Evolutionary conservation across 164 flowering plant species (phyloP).

Genomic region (Brasenia schreberi): DNA sequence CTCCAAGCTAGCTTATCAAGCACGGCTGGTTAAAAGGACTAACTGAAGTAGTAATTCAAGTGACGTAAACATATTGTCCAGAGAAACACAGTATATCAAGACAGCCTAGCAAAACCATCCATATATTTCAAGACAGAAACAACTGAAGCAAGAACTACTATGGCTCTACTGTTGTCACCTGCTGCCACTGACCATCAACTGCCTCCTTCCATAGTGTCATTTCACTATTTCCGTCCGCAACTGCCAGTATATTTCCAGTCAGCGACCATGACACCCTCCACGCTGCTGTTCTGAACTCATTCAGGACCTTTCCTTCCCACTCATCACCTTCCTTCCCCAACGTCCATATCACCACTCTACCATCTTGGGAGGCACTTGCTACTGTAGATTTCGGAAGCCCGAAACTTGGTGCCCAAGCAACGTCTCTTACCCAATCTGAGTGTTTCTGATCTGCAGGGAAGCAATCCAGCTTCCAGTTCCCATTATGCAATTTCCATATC

Average conservation of each 20-base stretch:
- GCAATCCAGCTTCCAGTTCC: constrained; percentile 41
- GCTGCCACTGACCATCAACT: constrained; percentile 40
- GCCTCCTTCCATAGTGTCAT: constrained; percentile 45
- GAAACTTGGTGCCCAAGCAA: constrained; percentile 46
- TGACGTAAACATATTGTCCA: too few species aligned
- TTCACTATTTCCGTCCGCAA: constrained; percentile 34
- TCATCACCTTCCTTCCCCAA: constrained; percentile 35
- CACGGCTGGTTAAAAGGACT: too few species aligned
- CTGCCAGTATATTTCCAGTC: constrained; percentile 37
- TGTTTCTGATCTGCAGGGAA: constrained; percentile 41
- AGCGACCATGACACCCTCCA: constrained; percentile 44
- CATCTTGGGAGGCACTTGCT: constrained; percentile 43
- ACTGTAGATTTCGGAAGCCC: constrained; percentile 42
- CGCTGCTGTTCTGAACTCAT: constrained; percentile 31
- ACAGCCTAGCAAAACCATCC: too few species aligned
- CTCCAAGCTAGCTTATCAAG: too few species aligned
- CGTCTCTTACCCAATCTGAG: constrained; percentile 39
- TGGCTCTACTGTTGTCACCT: constrained; percentile 29
- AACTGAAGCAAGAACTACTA: too few species aligned
- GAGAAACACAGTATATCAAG: too few species aligned
- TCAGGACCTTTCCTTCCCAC: constrained; percentile 36
- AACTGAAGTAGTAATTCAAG: too few species aligned
- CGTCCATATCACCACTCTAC: constrained; percentile 36
- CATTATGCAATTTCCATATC: constrained; percentile 33
- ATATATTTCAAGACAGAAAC: too few species aligned